These are phyloP conservation scores for Xylaria sp. DNA, from an alignment of 2,329 filamentous ascomycete genomes.

Conservation along the genomic window DNA sequence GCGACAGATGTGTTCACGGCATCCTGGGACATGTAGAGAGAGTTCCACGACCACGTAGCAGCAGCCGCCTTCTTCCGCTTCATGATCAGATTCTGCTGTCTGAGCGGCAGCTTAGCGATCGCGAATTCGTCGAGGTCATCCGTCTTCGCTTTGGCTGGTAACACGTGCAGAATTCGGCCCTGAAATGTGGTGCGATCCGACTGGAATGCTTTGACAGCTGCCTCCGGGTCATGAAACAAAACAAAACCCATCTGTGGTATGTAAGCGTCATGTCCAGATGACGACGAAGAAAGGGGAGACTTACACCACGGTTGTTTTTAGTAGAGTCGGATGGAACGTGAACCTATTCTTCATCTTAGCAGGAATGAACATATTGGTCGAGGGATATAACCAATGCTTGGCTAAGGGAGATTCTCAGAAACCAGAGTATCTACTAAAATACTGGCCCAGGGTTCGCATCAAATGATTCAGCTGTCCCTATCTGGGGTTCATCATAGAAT, in stretches of 20 bases:
- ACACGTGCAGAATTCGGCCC: conserved; percentile 83
- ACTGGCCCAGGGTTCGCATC: conserved; percentile 86
- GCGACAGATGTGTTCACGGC: conserved; percentile 89
- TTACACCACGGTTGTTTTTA: conserved; percentile 67
- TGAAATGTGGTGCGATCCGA: conserved; percentile 86
- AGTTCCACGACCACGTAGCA: conserved; percentile 92
- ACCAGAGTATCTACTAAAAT: conserved; percentile 99
- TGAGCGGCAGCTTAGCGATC: conserved; percentile 84
- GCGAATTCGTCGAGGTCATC: conserved; percentile 82
- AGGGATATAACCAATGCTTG: conserved; percentile 26
- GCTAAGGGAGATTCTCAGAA: conserved; percentile 56
- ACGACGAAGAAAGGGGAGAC: background rate
- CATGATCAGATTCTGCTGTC: conserved; percentile 88
- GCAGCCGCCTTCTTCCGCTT: conserved; percentile 75
- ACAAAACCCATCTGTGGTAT: conserved; percentile 65
- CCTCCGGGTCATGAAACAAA: conserved; percentile 65
- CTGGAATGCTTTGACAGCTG: conserved; percentile 72
- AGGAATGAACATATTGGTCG: conserved; percentile 24
- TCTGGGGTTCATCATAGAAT: conserved; percentile 92
- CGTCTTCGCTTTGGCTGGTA: conserved; percentile 78
- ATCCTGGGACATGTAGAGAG: conserved; percentile 98
- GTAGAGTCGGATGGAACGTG: conserved; percentile 73
- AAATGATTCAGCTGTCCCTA: conserved; percentile 98
- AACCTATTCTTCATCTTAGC: conserved; percentile 58
- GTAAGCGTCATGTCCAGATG: conserved; percentile 11